Conservation (phyloP, 257 asterid species). For the Petunia secreta region DNA sequence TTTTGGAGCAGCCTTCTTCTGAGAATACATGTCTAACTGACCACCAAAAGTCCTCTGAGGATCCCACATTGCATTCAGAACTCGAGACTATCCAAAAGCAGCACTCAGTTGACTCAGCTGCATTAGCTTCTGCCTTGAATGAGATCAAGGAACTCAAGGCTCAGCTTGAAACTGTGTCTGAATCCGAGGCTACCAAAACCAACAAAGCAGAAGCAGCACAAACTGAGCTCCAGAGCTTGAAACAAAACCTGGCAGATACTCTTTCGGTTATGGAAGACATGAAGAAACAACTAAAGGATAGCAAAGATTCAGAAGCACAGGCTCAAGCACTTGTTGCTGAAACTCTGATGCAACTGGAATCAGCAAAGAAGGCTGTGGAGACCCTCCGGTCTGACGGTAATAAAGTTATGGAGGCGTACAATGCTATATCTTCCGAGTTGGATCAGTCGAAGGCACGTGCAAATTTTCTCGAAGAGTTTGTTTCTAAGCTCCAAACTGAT, state of each 20-base stretch:
- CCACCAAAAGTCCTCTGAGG: slow-evolving; percentile 32
- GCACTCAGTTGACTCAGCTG: slow-evolving; percentile 49
- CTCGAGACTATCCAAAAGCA: slow-evolving; percentile 43
- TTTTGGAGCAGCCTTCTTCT: slow-evolving; percentile 35
- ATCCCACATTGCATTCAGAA: slow-evolving; percentile 41
- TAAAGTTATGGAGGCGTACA: slow-evolving; percentile 52
- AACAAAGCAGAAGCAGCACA: slow-evolving; percentile 50
- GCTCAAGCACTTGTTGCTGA: slow-evolving; percentile 57
- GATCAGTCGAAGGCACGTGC: slow-evolving; percentile 68
- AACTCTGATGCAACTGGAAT: slow-evolving; percentile 72
- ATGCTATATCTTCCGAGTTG: slow-evolving; percentile 58
- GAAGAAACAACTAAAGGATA: slow-evolving; percentile 55
- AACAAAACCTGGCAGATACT: slow-evolving; percentile 51
- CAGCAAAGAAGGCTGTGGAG: slow-evolving; percentile 63
- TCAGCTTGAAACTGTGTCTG: slow-evolving; percentile 59
- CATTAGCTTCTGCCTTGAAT: slow-evolving; percentile 59
- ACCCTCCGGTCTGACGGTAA: slow-evolving; percentile 60
- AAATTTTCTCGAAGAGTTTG: slow-evolving; percentile 60
- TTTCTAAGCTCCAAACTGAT: slow-evolving; percentile 54
- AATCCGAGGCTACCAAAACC: slow-evolving; percentile 55
- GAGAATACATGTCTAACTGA: slow-evolving; percentile 29
- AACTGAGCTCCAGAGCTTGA: slow-evolving; percentile 53
- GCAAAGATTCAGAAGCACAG: slow-evolving; percentile 68
- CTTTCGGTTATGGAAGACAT: slow-evolving; percentile 62
- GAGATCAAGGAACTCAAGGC: slow-evolving; percentile 67